These are phyloP conservation scores for Dryadomyces quercus-mongolicae DNA, from an alignment of 2,329 filamentous ascomycete species.

Conservation along the genomic window DNA sequence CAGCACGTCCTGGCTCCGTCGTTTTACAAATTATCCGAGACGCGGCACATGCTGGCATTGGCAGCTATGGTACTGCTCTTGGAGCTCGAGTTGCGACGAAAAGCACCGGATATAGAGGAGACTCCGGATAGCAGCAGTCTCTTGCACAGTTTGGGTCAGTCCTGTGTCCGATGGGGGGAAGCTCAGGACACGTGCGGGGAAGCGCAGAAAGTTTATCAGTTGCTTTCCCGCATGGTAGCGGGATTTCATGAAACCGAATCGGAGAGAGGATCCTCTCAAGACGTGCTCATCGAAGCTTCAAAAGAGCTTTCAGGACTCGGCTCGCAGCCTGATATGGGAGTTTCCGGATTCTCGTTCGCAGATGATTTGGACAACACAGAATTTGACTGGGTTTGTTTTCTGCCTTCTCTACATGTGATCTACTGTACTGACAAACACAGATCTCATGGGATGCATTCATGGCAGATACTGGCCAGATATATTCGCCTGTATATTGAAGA, in stretches of 20 bases:
- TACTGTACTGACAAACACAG: too few relatives aligned
- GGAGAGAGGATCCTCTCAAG: too few relatives aligned
- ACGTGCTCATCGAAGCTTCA: too few relatives aligned
- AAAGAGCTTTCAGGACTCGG: neutral
- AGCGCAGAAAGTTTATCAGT: too few relatives aligned
- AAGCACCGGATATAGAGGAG: neutral
- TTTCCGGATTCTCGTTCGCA: neutral
- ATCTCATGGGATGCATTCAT: too few relatives aligned
- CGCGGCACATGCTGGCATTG: neutral
- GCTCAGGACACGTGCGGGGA: too few relatives aligned
- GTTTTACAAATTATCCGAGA: neutral
- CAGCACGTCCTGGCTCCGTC: neutral
- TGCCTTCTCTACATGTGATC: too few relatives aligned
- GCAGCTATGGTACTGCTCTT: neutral
- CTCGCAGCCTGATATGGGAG: neutral
- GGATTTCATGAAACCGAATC: too few relatives aligned
- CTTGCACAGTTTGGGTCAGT: neutral
- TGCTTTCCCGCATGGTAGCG: too few relatives aligned
- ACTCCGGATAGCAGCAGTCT: neutral
- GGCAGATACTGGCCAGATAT: too few relatives aligned
- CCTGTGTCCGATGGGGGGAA: neutral
- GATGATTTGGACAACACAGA: neutral
- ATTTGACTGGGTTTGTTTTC: slow-evolving; percentile 1
- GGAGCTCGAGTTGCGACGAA: neutral
- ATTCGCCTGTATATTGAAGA: too few relatives aligned